Evolutionary conservation across 1,284 basidiomycete genomes (phyloP).

Genomic region (Mycena sp.): DNA sequence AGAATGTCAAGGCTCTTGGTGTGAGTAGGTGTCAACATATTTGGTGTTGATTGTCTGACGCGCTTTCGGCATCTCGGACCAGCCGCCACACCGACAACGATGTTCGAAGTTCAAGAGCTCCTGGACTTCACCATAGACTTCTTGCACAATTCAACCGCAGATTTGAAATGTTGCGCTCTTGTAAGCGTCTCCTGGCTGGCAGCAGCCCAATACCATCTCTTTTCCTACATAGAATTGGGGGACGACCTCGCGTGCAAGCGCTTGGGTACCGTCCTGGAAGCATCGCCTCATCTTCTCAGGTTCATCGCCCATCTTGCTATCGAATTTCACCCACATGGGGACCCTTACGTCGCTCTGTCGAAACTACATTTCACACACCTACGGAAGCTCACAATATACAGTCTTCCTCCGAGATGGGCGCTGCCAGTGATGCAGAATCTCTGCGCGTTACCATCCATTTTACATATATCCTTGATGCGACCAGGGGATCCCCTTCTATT

Average conservation of each 20-base stretch:
- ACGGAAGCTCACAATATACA: not conserved
- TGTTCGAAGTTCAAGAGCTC: slow-evolving; percentile 10
- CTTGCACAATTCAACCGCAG: slow-evolving; percentile 6
- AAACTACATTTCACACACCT: not conserved
- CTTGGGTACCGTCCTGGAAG: not conserved
- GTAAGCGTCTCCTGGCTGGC: slow-evolving; percentile 10
- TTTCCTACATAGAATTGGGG: not conserved
- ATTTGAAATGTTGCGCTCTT: slow-evolving; percentile 9
- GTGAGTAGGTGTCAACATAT: too few species aligned
- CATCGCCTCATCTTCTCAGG: not conserved
- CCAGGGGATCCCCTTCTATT: not conserved
- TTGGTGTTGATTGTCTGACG: too few species aligned
- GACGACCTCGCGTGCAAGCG: not conserved
- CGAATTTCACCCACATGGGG: not conserved
- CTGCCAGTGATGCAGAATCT: not conserved
- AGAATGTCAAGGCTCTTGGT: too few species aligned
- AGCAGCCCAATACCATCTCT: slow-evolving; percentile 18
- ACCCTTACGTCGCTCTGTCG: not conserved
- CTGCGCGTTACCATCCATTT: not conserved
- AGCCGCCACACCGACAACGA: too few species aligned
- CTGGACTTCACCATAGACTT: slow-evolving; percentile 17
- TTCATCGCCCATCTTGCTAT: slow-evolving; percentile 9
- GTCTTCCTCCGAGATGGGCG: not conserved
- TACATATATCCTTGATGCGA: not conserved
- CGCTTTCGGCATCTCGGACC: too few species aligned